Base-by-base conservation (phyloP, 2,329 filamentous ascomycete genomes). In the Diaporthe citrichinensis region DNA sequence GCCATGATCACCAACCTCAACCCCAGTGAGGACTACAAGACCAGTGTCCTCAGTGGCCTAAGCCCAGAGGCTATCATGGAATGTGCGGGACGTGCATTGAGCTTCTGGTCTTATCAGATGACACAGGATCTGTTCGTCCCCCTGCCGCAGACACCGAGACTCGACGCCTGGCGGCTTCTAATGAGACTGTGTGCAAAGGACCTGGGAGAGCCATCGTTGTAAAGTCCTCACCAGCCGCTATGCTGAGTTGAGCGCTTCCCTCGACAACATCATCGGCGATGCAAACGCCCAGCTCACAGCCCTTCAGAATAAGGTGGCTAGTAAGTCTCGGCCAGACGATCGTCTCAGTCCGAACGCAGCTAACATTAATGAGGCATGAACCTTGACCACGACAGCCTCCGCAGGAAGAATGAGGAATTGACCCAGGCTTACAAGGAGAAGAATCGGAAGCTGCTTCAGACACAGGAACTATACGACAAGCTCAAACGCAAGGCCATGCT, bases 21-120 rank as follows among this genome's bases (percentile, higher is more conserved):
- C 76, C 95, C 95, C 0, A 92, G 92, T 0, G 96, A 98, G 80
- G 95, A 97, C 78, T 98, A 97, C 87, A 98, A 98, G 84, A 95
- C 94, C 0, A 96, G 93, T 76, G 90, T 97, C 0, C 87, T 98
- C 15, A 95, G 94, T 80, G 96, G 96, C 0, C 85, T 98, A 1
- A 94, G 92, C 76, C 96, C 96, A 0, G 92, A 89, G 46, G 88
- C 93, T 41, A 94, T 98, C 78, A 95, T 98, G 89, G 96, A 98
- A 79, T 97, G 95, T 83, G 94, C 95, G 31, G 92, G 93, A 7
- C 90, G 94, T 78, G 95, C 93, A 1, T 84, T 98, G 78, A 91
- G 90, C 44, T 98, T 98, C 81, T 98, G 95, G 93, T 92, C 91
- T 41, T 98, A 98, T 80, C 95, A 98, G 82, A 92, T 92, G 28